Evolutionary conservation across 352 stramenopile species (phyloP), one percentile per base, ranked within the genome.

Genomic region (Pythium pyrilobum): DNA sequence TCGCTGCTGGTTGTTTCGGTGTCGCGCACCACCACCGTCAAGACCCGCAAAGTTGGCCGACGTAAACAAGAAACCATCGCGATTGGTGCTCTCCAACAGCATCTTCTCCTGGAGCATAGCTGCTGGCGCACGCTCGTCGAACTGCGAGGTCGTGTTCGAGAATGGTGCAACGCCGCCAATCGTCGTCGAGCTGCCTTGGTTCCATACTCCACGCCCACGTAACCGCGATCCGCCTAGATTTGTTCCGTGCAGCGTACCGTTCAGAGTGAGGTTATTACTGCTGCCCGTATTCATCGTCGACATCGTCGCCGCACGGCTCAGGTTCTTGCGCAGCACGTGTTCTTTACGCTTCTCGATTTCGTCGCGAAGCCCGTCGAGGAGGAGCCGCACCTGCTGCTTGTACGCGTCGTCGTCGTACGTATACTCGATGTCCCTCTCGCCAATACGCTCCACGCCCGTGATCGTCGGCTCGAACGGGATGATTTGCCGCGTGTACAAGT

Each of bases 271-370:
- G 4, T 42, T 43, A 20, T 43, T 63, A 24, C 20, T 49, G 28
- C 50, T 33, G 27, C 61, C 40, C 13, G 56, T 55, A 8, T 43
- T 58, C 45, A 58, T 45, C 34, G 59, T 56, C 11, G 55, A 52
- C 11, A 21, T 54, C 21, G 46, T 63, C 23, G 41, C 48, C 0
- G 43, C 57, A 5, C 67, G 64, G 18, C 50, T 58, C n/a, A 77
- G 45, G 32, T 87, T 80, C 21, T 81, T 85, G 4, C 75, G 73
- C 20, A 86, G 70, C 29, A 80, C 69, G 5, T 81, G 64, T 47
- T 83, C 80, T 48, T 87, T 86, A 16, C 80, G 73, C 62, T 91
- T 93, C 46, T 92, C 82, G 49, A 91, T 89, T 52, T 89, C 78
- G 43, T 92, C 82, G 10, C 82, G 80, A 55, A 92, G 71, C 0